phyloP scores from a whole-genome alignment of 2,329 filamentous ascomycete genomes.

The Trichoderma simmonsii region DNA sequence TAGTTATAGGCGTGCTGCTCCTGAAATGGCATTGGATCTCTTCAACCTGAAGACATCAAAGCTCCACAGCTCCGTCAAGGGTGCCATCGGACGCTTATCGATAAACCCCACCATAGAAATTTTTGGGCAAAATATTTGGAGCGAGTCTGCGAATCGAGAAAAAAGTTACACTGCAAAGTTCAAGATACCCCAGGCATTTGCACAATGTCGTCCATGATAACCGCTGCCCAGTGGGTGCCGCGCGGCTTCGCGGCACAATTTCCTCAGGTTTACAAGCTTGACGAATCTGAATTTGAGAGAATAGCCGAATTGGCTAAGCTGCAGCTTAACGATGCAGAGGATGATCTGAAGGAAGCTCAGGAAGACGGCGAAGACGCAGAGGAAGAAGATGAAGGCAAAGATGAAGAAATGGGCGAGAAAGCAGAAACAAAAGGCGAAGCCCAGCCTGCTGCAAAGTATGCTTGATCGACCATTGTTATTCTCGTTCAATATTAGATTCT shows the following conservation, averaged over 20 bases:
- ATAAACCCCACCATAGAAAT: slow-evolving; percentile 39
- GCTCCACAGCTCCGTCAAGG: not conserved
- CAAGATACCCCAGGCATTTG: slow-evolving; percentile 32
- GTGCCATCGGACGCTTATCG: slow-evolving; percentile 33
- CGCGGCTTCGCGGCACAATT: slow-evolving; percentile 74
- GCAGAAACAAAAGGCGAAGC: slow-evolving; percentile 7
- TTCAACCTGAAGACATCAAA: not conserved
- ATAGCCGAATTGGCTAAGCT: slow-evolving; percentile 72
- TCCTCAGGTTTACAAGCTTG: slow-evolving; percentile 69
- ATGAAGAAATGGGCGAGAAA: slow-evolving; percentile 28
- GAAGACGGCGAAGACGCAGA: slow-evolving; percentile 30
- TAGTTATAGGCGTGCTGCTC: not conserved
- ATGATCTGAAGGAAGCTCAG: slow-evolving; percentile 73
- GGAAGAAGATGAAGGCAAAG: slow-evolving; percentile 11
- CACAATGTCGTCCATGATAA: slow-evolving; percentile 71
- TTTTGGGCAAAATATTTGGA: slow-evolving; percentile 34
- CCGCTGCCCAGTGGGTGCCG: slow-evolving; percentile 71
- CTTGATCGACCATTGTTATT: not conserved
- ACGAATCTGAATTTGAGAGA: slow-evolving; percentile 71
- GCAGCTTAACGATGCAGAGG: slow-evolving; percentile 87
- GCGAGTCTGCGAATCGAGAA: not conserved
- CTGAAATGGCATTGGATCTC: not conserved
- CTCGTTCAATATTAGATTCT: not conserved
- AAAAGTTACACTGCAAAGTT: slow-evolving; percentile 12
- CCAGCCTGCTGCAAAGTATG: slow-evolving; percentile 41